Conservation (phyloP, 2,329 filamentous ascomycete genomes). For the Pezicula carpinea region DNA sequence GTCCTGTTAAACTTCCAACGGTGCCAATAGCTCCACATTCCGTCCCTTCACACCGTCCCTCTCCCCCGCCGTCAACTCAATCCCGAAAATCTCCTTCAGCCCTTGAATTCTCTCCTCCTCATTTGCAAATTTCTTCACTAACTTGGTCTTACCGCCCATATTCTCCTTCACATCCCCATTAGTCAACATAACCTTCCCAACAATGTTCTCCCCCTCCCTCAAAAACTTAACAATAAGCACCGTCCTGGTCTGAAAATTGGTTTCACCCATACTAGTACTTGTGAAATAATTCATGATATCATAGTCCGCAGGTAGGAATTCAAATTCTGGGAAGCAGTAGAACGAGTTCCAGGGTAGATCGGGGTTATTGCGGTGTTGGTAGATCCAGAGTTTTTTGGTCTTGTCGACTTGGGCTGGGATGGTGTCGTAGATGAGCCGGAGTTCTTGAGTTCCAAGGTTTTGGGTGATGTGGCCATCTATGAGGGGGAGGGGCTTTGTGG, state of each 20-base stretch:
- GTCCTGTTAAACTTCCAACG: neutral
- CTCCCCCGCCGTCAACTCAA: slow-evolving; percentile 47
- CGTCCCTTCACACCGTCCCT: slow-evolving; percentile 44
- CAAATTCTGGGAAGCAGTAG: slow-evolving; percentile 62
- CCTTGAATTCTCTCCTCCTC: slow-evolving; percentile 51
- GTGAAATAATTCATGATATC: slow-evolving; percentile 54
- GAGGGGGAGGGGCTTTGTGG: slow-evolving; percentile 53
- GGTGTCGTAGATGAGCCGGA: slow-evolving; percentile 46
- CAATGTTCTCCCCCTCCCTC: slow-evolving; percentile 36
- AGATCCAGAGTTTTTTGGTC: slow-evolving; percentile 54
- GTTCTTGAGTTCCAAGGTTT: slow-evolving; percentile 49
- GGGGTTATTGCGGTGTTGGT: slow-evolving; percentile 48
- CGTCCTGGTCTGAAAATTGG: slow-evolving; percentile 53
- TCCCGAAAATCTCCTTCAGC: slow-evolving; percentile 44
- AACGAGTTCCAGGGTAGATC: slow-evolving; percentile 51
- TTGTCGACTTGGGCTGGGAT: slow-evolving; percentile 40
- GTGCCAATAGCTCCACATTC: slow-evolving; percentile 17
- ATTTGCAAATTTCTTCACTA: slow-evolving; percentile 40
- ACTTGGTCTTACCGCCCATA: slow-evolving; percentile 42
- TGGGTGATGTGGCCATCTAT: slow-evolving; percentile 28
- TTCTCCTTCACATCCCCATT: slow-evolving; percentile 49
- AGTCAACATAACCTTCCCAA: slow-evolving; percentile 49
- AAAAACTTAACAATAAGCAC: slow-evolving; percentile 56
- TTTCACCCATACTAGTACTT: slow-evolving; percentile 47
- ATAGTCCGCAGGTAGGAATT: slow-evolving; percentile 59